phyloP scores from a whole-genome alignment of 441 rosid species.

The Metrosideros polymorpha region DNA sequence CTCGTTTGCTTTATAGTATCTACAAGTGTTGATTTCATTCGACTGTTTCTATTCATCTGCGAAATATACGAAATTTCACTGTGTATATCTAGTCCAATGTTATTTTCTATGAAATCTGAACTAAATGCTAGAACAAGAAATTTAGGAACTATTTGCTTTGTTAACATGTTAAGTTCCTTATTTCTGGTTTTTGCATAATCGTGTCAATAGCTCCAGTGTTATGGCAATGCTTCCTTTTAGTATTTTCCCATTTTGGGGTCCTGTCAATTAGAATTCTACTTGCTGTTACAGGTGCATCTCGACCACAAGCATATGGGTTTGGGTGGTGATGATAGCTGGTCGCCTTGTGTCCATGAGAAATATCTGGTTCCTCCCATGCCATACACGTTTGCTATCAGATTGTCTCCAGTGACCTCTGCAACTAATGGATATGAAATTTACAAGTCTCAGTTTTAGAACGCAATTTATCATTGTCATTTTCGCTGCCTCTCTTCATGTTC shows the following conservation, averaged over 20 bases:
- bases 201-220: not conserved
- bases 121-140: not conserved
- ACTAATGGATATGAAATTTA: conserved; percentile 43
- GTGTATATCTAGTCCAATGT: not conserved
- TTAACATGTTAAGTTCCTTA: not conserved
- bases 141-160: not conserved
- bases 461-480: conserved; percentile 2
- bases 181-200: not conserved
- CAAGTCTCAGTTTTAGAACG: conserved; percentile 41
- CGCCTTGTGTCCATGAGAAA: conserved; percentile 66
- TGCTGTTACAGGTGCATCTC: conserved; percentile 69
- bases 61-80: not conserved
- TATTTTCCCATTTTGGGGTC: not conserved
- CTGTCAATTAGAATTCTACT: not conserved
- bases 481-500: not conserved
- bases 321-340: conserved; percentile 98
- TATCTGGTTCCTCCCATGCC: conserved; percentile 67
- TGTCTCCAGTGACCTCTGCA: conserved; percentile 55
- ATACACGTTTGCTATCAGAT: conserved; percentile 65
- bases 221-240: not conserved
- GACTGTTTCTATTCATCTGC: not conserved
- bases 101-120: not conserved
- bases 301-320: conserved; percentile 98
- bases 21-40: not conserved
- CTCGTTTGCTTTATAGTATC: not conserved